Base-by-base conservation (phyloP, 768 basidiomycete species). In the Pleurotus cornucopiae region DNA sequence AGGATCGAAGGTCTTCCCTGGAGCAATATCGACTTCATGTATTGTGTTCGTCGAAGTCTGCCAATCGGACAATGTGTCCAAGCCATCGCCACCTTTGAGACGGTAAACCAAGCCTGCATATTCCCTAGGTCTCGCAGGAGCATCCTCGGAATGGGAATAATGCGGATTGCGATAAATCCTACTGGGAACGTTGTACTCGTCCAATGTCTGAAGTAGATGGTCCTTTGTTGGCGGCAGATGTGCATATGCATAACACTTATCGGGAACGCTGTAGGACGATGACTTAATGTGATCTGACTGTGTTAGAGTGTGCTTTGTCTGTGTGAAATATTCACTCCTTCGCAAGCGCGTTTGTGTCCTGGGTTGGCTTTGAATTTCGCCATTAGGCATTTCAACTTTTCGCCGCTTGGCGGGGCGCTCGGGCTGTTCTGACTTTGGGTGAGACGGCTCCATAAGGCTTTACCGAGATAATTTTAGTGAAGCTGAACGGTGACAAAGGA, bases 51-150 rank as follows among this genome's bases (percentile, higher is more conserved):
- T 12, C 9, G 44, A 43, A 21, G 6, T 56, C 58, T 43, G 72
- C 83, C 93, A 96, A 9, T 85, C 79, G 20, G 85, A 78, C 6
- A 95, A 71, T 34, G 70, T 70, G 20, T 69, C 65, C 9, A 90
- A 71, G 6, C 83, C 81, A 40, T 79, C 73, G 1, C 81, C 82
- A 4, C 89, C 85, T 61, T 85, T 85, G 18, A 95, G 72, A 40
- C 75, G 74, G 67, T 88, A 95, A n/a, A 81, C 63, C 1, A 91
- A 68, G 0, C 94, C 94, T 18, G 85, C 93, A 67, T 87, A 94
- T 71, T 92, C 88, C 62, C 84, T 78, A 2, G 86, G 70, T n/a
- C 73, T 70, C 30, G 77, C 76, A 1, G 93, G 88, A 0, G 86
- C 78, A 65, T 98, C 96, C 3, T 62, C 61, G 20, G 77, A 75